Conservation (phyloP, 2,329 filamentous ascomycete species). For the Diaporthe vaccinii region DNA sequence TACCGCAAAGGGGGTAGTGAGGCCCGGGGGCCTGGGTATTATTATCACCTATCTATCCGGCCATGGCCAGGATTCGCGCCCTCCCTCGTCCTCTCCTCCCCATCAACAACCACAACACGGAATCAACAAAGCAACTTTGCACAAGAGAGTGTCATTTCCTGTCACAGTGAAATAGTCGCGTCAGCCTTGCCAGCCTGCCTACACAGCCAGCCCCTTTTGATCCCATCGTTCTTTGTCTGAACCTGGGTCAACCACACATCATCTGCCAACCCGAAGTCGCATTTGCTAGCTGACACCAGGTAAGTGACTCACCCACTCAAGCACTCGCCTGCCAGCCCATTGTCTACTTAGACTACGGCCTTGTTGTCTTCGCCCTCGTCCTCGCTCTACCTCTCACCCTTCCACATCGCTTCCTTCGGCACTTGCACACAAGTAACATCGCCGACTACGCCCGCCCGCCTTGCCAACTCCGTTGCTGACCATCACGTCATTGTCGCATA, state of each 20-base stretch:
- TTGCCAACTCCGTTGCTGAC: constrained; percentile 39
- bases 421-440: constrained; percentile 44
- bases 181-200: constrained; percentile 63
- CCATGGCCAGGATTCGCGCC: constrained; percentile 45
- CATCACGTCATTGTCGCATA: constrained; percentile 48
- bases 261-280: constrained; percentile 43
- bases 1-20: constrained; percentile 17
- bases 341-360: not conserved
- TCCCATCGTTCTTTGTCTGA: constrained; percentile 47
- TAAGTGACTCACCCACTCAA: constrained; percentile 51
- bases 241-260: constrained; percentile 47
- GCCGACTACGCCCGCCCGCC: constrained; percentile 19
- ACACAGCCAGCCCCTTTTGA: constrained; percentile 51
- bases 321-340: not conserved
- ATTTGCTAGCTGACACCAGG: constrained; percentile 52
- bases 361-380: constrained; percentile 23
- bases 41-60: constrained; percentile 37
- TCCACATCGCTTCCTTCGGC: constrained; percentile 1
- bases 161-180: constrained; percentile 74
- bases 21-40: constrained; percentile 26
- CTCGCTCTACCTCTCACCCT: constrained; percentile 36
- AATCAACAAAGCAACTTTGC: constrained; percentile 57
- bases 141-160: constrained; percentile 67
- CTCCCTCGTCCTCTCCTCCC: constrained; percentile 54
- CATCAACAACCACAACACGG: constrained; percentile 65